A percentile compares a stretch with the other conserved stretches of the same genome.
phyloP scores from a whole-genome alignment of 2,329 filamentous ascomycete species.

The Alternaria conjuncta region DNA sequence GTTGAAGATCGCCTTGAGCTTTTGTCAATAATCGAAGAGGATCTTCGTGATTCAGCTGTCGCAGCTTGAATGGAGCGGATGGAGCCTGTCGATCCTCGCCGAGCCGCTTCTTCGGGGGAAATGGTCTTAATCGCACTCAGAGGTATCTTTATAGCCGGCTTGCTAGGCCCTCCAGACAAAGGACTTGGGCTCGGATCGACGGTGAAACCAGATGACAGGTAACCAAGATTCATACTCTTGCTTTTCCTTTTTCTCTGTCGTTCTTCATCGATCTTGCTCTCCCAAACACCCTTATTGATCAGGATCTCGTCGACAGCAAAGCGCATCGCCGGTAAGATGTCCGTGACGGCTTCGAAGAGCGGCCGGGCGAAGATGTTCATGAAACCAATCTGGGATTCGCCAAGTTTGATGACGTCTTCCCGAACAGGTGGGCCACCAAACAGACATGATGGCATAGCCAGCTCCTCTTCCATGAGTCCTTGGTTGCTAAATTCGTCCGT shows the following conservation, averaged over 20 bases:
- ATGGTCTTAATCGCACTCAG: constrained; percentile 14
- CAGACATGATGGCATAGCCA: constrained; percentile 86
- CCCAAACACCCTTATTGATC: constrained; percentile 77
- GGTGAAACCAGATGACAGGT: constrained; percentile 29
- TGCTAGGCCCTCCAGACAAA: constrained; percentile 35
- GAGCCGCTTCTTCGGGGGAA: constrained; percentile 24
- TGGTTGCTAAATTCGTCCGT: constrained; percentile 95
- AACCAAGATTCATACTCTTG: constrained; percentile 30
- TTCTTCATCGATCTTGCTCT: constrained; percentile 69
- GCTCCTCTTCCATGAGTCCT: constrained; percentile 86
- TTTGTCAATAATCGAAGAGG: constrained; percentile 38
- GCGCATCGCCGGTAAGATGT: constrained; percentile 82
- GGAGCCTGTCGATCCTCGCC: constrained; percentile 39
- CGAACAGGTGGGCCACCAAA: constrained; percentile 80
- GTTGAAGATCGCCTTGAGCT: constrained; percentile 40
- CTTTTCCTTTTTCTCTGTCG: constrained; percentile 58
- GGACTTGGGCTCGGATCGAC: constrained; percentile 45
- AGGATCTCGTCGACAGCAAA: constrained; percentile 86
- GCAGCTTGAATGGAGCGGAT: constrained; percentile 19
- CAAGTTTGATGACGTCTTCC: constrained; percentile 81
- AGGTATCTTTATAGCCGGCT: constrained; percentile 10
- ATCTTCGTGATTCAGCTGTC: constrained; percentile 34
- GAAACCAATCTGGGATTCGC: constrained; percentile 89
- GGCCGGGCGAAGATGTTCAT: constrained; percentile 96
- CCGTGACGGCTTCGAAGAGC: constrained; percentile 85